Base-by-base conservation (phyloP, 441 rosid species). In the Syzygium syzygioides region DNA sequence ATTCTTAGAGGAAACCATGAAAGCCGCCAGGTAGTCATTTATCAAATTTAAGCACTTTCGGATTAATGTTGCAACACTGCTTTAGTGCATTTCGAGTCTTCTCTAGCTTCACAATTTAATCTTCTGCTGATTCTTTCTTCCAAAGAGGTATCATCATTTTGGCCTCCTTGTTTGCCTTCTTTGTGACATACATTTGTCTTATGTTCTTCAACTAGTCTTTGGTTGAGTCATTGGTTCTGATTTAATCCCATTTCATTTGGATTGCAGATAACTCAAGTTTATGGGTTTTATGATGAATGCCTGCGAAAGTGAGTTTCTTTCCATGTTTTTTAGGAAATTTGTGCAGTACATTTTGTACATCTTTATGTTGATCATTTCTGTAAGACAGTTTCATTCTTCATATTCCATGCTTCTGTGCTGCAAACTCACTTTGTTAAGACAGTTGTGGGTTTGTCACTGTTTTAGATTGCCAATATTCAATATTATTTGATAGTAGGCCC, bases 1-100 rank as follows among this genome's bases (percentile, higher is more conserved):
- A 95, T 95, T 93, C 96, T 95, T 87, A 94, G 97, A 93, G 97
- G 97, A 87, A 94, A 95, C 86, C 97, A 95, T 91, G 97, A 95
- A 89, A 95, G 97, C 88, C 96, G 97, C 59, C 97, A 95, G 96
- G 96, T 95, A 91, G 83, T 41, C 52, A 76, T 76, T 11, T 52
- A 37, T 76, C 52, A 37, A 76, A 76, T 76, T 37, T 76, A 12
- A 41, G 83, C 3, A 25, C n/a, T 76, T 76, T 76, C n/a, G 7
- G 26, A 23, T 71, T 71, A 71, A 71, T 37, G 64, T 37, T 20
- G 48, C 9, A 1, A 23, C 26, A 25, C 60, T 57, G 60, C 52
- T 71, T 64, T 71, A 37, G 83, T 20, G 50, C 28, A 71, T 71
- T 71, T 71, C 5, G 15, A 71, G 17, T 71, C 50, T 71, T 37